These are phyloP conservation scores for Plasmodium billcollinsi DNA, from an alignment of 169 alveolate species.

Conservation along the genomic window DNA sequence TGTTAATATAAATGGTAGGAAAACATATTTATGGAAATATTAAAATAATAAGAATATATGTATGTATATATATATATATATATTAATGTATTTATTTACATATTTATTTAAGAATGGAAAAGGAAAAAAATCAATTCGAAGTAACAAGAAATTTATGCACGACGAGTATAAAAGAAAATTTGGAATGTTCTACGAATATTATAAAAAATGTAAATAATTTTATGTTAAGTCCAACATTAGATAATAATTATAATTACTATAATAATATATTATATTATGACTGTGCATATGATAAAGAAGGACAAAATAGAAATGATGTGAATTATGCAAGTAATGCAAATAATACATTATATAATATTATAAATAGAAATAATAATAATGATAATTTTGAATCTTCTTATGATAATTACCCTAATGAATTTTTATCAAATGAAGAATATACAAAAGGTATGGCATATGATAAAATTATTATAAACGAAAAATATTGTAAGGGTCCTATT, in stretches of 20 bases:
- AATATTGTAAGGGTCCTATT: conserved; percentile 19
- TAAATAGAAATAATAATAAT: not conserved
- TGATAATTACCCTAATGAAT: not conserved
- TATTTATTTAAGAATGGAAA: conserved; percentile 13
- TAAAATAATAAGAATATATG: not conserved
- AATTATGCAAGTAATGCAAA: not conserved
- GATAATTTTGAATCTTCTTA: not conserved
- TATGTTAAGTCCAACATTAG: not conserved
- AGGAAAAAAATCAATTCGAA: conserved; percentile 51
- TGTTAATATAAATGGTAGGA: no score
- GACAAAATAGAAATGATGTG: not conserved
- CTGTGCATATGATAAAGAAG: not conserved
- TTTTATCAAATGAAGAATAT: conserved; percentile 9
- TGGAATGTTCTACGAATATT: conserved; percentile 30
- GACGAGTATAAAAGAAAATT: conserved; percentile 47
- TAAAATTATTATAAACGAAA: conserved; percentile 8
- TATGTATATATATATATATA: no score
- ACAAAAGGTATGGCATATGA: conserved; percentile 22
- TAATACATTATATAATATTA: not conserved
- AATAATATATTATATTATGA: not conserved
- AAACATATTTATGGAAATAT: no score
- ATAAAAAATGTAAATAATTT: conserved; percentile 21
- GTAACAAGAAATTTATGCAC: conserved; percentile 45
- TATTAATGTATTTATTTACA: no score
- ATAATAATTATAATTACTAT: not conserved